These are phyloP conservation scores for Moricandia arvensis DNA, from an alignment of 345 rosid species.

Conservation along the genomic window DNA sequence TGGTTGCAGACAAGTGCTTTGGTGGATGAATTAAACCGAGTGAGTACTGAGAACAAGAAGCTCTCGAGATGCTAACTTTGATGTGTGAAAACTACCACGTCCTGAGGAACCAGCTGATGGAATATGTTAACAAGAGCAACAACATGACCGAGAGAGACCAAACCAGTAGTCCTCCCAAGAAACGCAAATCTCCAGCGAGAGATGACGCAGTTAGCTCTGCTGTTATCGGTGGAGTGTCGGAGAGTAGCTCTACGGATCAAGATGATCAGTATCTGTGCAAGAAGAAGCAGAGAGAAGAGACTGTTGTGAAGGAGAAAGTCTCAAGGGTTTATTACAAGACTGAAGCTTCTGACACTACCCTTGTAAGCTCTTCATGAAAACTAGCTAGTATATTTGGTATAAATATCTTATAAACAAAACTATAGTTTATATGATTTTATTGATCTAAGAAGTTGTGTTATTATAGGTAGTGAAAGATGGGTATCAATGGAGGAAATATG, in stretches of 20 bases:
- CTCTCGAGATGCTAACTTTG: constrained; percentile 65
- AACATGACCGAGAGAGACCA: constrained; percentile 37
- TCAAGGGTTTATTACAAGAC: constrained; percentile 60
- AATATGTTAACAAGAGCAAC: constrained; percentile 49
- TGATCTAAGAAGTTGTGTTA: constrained; percentile 3
- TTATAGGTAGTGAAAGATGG: constrained; percentile 92
- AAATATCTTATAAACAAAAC: neutral
- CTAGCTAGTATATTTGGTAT: neutral
- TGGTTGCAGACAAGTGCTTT: constrained; percentile 39
- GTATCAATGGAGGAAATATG: constrained; percentile 98
- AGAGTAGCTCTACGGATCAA: constrained; percentile 87
- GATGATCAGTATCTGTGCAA: constrained; percentile 68
- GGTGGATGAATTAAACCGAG: constrained; percentile 75
- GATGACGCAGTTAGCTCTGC: constrained; percentile 30
- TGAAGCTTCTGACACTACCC: constrained; percentile 70
- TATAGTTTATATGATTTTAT: constrained; percentile 4
- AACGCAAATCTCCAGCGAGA: constrained; percentile 66
- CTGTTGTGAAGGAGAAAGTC: constrained; percentile 64
- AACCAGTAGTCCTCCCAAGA: constrained; percentile 56
- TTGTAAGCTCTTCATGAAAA: constrained; percentile 49
- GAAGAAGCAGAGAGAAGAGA: constrained; percentile 66
- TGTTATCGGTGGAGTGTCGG: constrained; percentile 54
- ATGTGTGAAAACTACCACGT: constrained; percentile 81
- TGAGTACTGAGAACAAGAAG: constrained; percentile 83
- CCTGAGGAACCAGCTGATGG: constrained; percentile 58